Evolutionary conservation across 225 moss, liverwort and hornwort genomes (phyloP).

Genomic region (Sphagnum tenellum): DNA sequence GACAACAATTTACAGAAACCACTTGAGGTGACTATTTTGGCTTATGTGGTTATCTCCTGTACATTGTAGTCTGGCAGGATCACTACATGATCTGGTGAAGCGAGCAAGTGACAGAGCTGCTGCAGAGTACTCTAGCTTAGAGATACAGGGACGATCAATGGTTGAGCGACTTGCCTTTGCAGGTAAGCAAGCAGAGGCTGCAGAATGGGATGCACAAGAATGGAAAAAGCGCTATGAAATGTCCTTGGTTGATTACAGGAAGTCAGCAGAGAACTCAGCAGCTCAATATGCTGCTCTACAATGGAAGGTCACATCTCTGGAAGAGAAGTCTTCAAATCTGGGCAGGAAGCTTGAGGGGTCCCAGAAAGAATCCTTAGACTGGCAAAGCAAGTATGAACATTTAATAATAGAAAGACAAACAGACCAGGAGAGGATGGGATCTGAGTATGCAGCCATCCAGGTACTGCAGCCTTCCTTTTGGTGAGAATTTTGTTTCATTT

Average conservation of each 20-base stretch:
- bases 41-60: neutral
- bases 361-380: constrained; percentile 43
- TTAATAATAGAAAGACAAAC: constrained; percentile 22
- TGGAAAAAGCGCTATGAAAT: constrained; percentile 84
- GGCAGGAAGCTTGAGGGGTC: constrained; percentile 42
- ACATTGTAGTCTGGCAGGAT: constrained; percentile 54
- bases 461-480: constrained; percentile 3
- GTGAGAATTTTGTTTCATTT: too few relatives aligned
- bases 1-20: too few relatives aligned
- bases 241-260: constrained; percentile 48
- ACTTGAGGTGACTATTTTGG: too few relatives aligned
- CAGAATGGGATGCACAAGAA: constrained; percentile 68
- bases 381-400: constrained; percentile 64
- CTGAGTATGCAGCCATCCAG: constrained; percentile 62
- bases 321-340: constrained; percentile 39
- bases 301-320: constrained; percentile 51
- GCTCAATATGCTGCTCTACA: constrained; percentile 47
- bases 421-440: constrained; percentile 37
- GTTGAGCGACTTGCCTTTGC: constrained; percentile 65
- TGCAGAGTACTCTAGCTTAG: constrained; percentile 62
- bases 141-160: constrained; percentile 61
- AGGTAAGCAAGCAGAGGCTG: constrained; percentile 74
- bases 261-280: constrained; percentile 48
- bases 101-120: constrained; percentile 60
- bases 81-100: constrained; percentile 75